These are phyloP conservation scores for Pythium insidiosum DNA, from an alignment of 352 stramenopile species.

Conservation along the genomic window DNA sequence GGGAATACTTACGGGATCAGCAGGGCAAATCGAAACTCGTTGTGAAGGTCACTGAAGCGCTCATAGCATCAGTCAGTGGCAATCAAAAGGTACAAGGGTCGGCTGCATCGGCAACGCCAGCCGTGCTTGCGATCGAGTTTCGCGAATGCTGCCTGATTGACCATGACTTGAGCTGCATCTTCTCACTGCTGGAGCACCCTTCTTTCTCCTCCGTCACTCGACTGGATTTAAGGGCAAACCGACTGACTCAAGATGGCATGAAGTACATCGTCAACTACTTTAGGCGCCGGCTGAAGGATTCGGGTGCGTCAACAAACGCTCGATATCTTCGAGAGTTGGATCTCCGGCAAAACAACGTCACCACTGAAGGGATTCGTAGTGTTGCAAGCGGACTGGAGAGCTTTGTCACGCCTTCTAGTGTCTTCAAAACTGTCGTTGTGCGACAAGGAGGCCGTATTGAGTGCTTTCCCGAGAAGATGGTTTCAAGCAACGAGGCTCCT, in stretches of 20 bases:
- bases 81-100: no score
- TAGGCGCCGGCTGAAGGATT: slow-evolving; percentile 10
- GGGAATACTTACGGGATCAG: slow-evolving; percentile 31
- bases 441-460: slow-evolving; percentile 42
- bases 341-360: slow-evolving; percentile 65
- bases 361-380: slow-evolving; percentile 45
- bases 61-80: slow-evolving; percentile 4
- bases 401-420: slow-evolving; percentile 5
- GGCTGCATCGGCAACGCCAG: no score
- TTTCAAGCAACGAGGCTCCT: slow-evolving; percentile 5
- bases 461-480: slow-evolving; percentile 23
- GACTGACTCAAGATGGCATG: slow-evolving; percentile 44
- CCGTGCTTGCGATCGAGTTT: no score
- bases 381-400: slow-evolving; percentile 41
- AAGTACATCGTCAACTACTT: slow-evolving; percentile 23
- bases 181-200: slow-evolving; percentile 28
- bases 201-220: slow-evolving; percentile 8
- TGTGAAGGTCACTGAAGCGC: slow-evolving; percentile 22
- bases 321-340: slow-evolving; percentile 52
- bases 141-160: slow-evolving; percentile 46
- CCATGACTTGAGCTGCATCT: slow-evolving; percentile 31
- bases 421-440: slow-evolving; percentile 33
- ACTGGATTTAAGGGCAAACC: slow-evolving; percentile 54
- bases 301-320: no score
- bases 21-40: slow-evolving; percentile 41